These are phyloP conservation scores for Chaetothyriales sp. DNA, from an alignment of 2,329 filamentous ascomycete species.

Conservation along the genomic window DNA sequence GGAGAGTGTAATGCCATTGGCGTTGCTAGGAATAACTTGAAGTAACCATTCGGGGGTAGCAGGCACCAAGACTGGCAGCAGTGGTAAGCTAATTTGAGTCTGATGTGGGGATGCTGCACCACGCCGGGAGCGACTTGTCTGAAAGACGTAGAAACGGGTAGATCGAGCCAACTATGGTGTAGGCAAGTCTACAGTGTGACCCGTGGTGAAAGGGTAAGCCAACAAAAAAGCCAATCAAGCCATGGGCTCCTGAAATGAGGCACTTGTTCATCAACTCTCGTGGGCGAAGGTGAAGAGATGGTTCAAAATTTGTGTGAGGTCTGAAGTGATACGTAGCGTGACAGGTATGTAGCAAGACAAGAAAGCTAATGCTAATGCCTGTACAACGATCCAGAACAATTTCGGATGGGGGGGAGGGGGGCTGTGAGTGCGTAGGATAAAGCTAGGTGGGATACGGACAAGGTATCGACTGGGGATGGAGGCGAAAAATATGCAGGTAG, in stretches of 20 bases:
- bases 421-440: not conserved
- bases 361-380: not conserved
- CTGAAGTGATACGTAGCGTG: not conserved
- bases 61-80: not conserved
- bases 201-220: no score
- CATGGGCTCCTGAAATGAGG: not conserved
- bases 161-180: not conserved
- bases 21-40: not conserved
- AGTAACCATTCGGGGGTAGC: not conserved
- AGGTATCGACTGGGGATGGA: not conserved
- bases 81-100: not conserved
- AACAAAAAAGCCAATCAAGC: not conserved
- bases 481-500: not conserved
- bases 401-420: not conserved
- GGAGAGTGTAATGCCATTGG: not conserved
- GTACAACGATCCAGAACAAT: not conserved
- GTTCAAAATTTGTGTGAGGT: not conserved
- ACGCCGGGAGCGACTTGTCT: not conserved
- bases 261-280: not conserved
- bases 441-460: not conserved
- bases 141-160: no score
- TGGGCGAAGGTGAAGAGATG: not conserved
- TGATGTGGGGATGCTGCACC: not conserved
- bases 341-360: not conserved
- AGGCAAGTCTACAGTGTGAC: not conserved